A percentile compares a stretch with the other conserved stretches of the same genome.
phyloP scores from a whole-genome alignment of 306 rosid genomes.

The peach (Prunus persica) region Prunus_persica_NCBIv2 NC_034010.1:25914501-25915000 shows the following conservation, averaged over 20 bases:
- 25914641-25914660: background rate
- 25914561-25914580: too few species aligned
- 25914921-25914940: constrained; percentile 38
- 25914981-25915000: constrained; percentile 44
- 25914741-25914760: background rate
- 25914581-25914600: too few species aligned
- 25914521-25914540: background rate
- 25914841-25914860: background rate
- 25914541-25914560: background rate
- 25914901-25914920: constrained; percentile 65
- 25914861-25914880: constrained; percentile 6
- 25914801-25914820: background rate
- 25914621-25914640: too few species aligned
- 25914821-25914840: background rate
- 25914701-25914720: background rate
- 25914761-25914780: background rate
- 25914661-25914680: background rate
- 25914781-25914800: background rate
- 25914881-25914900: constrained; percentile 18
- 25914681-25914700: background rate
- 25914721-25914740: background rate
- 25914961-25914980: constrained; percentile 52
- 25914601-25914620: too few species aligned
- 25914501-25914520: background rate
- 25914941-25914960: constrained; percentile 30